These are phyloP conservation scores for Arabis hirsuta DNA, from an alignment of 345 rosid species.

Conservation along the genomic window DNA sequence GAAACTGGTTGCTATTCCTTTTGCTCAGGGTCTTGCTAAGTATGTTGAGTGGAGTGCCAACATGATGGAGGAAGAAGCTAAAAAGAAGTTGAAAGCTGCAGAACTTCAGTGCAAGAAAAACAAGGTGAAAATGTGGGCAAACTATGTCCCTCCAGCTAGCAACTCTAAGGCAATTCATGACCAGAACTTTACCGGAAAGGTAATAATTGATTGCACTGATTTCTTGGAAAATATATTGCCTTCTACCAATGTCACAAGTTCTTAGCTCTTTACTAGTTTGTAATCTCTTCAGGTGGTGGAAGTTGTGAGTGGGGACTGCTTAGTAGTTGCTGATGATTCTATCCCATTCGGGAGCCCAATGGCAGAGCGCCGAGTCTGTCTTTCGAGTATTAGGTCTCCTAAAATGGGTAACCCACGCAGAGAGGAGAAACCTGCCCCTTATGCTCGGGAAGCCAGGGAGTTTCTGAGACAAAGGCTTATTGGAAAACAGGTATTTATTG, in stretches of 20 bases:
- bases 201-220: constrained; percentile 29
- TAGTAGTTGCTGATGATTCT: constrained; percentile 91
- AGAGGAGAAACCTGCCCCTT: constrained; percentile 90
- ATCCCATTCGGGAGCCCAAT: constrained; percentile 74
- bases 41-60: constrained; percentile 99
- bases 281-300: constrained; percentile 73
- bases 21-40: constrained; percentile 84
- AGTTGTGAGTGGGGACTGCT: constrained; percentile 96
- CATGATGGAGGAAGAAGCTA: constrained; percentile 96
- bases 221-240: constrained; percentile 7
- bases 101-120: constrained; percentile 92
- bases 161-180: constrained; percentile 91
- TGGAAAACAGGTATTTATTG: constrained; percentile 65
- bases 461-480: constrained; percentile 79
- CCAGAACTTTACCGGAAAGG: constrained; percentile 93
- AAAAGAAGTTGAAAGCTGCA: constrained; percentile 69
- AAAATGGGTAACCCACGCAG: constrained; percentile 88
- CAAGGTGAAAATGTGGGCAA: constrained; percentile 82
- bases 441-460: constrained; percentile 94
- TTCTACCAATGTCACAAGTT: constrained; percentile 4
- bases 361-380: constrained; percentile 90
- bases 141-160: constrained; percentile 79
- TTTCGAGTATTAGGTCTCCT: constrained; percentile 93
- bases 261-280: constrained; percentile 15
- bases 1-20: constrained; percentile 29